Percentiles rank a stretch among this genome's conserved stretches.
phyloP scores from a whole-genome alignment of 176 grass and related monocot genomes.

The Poa annua region DNA sequence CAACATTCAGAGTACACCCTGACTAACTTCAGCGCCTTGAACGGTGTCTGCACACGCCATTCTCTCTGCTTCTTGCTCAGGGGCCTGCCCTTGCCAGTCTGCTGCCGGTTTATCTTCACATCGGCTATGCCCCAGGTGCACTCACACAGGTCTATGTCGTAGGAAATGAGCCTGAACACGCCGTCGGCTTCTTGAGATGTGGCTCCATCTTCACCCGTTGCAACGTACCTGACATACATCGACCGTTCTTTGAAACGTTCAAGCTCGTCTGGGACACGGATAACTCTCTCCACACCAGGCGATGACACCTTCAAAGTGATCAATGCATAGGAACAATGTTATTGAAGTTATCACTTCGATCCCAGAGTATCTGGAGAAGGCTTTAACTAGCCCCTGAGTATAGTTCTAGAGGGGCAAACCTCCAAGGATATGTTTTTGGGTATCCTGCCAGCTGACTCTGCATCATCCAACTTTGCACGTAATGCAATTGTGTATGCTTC shows the following conservation, averaged over 20 bases:
- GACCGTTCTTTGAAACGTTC: slow-evolving; percentile 88
- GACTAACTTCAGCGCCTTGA: slow-evolving; percentile 67
- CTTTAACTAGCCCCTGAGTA: slow-evolving; percentile 9
- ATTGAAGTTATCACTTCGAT: slow-evolving; percentile 17
- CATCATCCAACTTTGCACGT: slow-evolving; percentile 72
- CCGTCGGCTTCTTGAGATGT: slow-evolving; percentile 64
- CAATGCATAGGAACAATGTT: slow-evolving; percentile 20
- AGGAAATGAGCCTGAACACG: slow-evolving; percentile 76
- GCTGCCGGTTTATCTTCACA: slow-evolving; percentile 86
- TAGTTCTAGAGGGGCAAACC: slow-evolving; percentile 48
- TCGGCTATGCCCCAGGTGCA: slow-evolving; percentile 92
- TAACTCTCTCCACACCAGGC: slow-evolving; percentile 77
- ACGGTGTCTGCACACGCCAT: slow-evolving; percentile 71
- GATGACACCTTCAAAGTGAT: slow-evolving; percentile 78
- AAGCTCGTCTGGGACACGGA: slow-evolving; percentile 79
- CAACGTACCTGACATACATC: slow-evolving; percentile 82
- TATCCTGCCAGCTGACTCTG: slow-evolving; percentile 65
- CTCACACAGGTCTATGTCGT: slow-evolving; percentile 66
- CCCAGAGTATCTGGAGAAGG: slow-evolving; percentile 19
- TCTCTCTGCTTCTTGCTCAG: slow-evolving; percentile 94
- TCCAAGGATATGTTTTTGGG: slow-evolving; percentile 80
- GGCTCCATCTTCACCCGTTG: slow-evolving; percentile 16
- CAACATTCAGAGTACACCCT: slow-evolving; percentile 85
- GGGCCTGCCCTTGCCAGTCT: slow-evolving; percentile 81
- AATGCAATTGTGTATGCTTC: slow-evolving; percentile 85